These are phyloP conservation scores for Malus hybrid DNA, from an alignment of 331 rosid genomes.

Conservation along the genomic window DNA sequence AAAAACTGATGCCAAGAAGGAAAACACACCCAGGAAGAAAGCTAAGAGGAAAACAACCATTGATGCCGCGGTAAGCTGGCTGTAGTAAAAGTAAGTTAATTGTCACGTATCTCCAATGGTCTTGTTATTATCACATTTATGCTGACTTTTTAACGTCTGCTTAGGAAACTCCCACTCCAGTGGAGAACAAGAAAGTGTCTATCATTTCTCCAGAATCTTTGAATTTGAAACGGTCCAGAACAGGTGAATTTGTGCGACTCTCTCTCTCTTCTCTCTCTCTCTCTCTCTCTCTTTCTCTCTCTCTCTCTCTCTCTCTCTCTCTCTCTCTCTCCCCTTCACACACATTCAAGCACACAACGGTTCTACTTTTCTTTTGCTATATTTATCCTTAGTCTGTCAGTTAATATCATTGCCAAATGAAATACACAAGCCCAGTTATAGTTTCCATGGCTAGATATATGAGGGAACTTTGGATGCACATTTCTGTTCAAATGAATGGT, in stretches of 20 bases:
- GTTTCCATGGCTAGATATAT: background rate
- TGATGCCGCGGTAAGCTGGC: constrained; percentile 22
- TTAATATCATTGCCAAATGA: background rate
- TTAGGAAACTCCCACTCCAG: constrained; percentile 14
- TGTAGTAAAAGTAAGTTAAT: background rate
- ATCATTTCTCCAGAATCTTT: constrained; percentile 34
- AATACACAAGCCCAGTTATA: background rate
- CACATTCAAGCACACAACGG: background rate
- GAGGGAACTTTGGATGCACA: background rate
- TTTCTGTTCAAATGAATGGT: background rate
- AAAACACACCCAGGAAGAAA: background rate
- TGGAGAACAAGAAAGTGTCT: background rate
- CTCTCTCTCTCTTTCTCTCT: background rate
- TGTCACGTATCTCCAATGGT: background rate
- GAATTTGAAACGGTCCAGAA: constrained; percentile 52
- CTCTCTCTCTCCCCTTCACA: background rate
- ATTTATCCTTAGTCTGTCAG: background rate
- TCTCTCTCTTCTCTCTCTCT: background rate
- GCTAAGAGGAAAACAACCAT: constrained; percentile 4
- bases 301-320: background rate
- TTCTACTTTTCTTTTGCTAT: background rate
- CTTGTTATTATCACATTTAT: background rate
- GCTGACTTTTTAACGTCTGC: background rate
- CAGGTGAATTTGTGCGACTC: constrained; percentile 29
- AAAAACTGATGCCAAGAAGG: constrained; percentile 9